phyloP scores from a whole-genome alignment of 2,329 filamentous ascomycete genomes.

The Paecilomyces variotii region DNA sequence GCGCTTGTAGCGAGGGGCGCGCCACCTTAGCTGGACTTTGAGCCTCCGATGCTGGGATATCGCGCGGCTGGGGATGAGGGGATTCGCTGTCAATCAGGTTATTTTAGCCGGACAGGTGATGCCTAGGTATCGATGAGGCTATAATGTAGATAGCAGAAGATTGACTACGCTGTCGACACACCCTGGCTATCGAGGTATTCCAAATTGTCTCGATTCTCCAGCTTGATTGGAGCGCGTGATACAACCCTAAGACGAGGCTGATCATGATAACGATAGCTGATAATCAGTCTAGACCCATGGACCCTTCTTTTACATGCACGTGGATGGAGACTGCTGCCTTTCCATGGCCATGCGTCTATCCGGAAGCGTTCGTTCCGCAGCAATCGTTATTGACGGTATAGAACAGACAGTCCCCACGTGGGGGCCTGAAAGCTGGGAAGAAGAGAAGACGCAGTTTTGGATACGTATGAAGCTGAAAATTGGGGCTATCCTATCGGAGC shows the following conservation, averaged over 20 bases:
- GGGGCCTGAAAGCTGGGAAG: too few relatives aligned
- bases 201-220: neutral
- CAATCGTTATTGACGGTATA: too few relatives aligned
- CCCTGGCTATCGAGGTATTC: neutral
- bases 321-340: neutral
- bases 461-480: too few relatives aligned
- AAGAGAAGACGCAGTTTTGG: too few relatives aligned
- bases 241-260: neutral
- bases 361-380: too few relatives aligned
- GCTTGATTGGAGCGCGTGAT: neutral
- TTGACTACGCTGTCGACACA: neutral
- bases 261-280: neutral
- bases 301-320: neutral
- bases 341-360: neutral
- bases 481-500: too few relatives aligned
- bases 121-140: neutral
- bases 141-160: neutral
- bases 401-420: too few relatives aligned
- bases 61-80: neutral
- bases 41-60: neutral
- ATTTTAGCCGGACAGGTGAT: neutral
- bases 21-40: neutral
- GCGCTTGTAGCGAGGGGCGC: neutral
- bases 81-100: neutral
- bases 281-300: neutral